These are phyloP conservation scores for Coprinopsis strossmayeri DNA, from an alignment of 768 basidiomycete genomes.

Conservation along the genomic window DNA sequence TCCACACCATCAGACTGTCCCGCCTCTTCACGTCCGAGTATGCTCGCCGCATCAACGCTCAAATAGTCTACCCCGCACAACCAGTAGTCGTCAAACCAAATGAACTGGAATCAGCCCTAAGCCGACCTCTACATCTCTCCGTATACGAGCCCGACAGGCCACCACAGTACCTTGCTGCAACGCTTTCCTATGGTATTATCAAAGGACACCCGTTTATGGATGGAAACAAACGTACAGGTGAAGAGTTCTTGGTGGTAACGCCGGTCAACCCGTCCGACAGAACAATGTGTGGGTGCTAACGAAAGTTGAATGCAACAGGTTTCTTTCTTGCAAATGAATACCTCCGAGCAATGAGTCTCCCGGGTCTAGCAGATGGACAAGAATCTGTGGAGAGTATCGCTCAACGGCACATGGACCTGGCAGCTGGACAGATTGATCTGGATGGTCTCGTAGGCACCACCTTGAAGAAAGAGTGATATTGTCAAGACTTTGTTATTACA, in stretches of 20 bases:
- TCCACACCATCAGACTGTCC: constrained; percentile 21
- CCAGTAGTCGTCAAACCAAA: constrained; percentile 25
- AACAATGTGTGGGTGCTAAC: too few species aligned
- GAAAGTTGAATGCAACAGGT: constrained; percentile 12
- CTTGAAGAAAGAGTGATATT: too few species aligned
- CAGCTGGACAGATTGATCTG: constrained; percentile 4
- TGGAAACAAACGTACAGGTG: constrained; percentile 27
- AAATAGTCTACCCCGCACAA: constrained; percentile 23
- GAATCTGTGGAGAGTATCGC: constrained; percentile 6
- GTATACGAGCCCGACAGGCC: constrained; percentile 22
- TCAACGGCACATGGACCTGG: constrained; percentile 5
- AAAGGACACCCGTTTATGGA: constrained; percentile 22
- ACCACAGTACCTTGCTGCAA: constrained; percentile 23
- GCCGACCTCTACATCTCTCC: constrained; percentile 20
- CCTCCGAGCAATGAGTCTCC: constrained; percentile 23
- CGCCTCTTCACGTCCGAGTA: constrained; percentile 23
- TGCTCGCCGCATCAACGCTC: constrained; percentile 21
- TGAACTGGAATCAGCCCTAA: constrained; percentile 23
- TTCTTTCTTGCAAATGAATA: constrained; percentile 28
- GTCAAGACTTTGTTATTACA: too few species aligned
- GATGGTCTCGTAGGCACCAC: constrained; percentile 4
- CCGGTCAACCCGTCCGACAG: too few species aligned
- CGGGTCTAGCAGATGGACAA: constrained; percentile 19
- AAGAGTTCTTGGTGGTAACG: not conserved
- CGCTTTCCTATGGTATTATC: constrained; percentile 25